Conservation (phyloP, 768 basidiomycete genomes). For the Lentinula sp. region DNA sequence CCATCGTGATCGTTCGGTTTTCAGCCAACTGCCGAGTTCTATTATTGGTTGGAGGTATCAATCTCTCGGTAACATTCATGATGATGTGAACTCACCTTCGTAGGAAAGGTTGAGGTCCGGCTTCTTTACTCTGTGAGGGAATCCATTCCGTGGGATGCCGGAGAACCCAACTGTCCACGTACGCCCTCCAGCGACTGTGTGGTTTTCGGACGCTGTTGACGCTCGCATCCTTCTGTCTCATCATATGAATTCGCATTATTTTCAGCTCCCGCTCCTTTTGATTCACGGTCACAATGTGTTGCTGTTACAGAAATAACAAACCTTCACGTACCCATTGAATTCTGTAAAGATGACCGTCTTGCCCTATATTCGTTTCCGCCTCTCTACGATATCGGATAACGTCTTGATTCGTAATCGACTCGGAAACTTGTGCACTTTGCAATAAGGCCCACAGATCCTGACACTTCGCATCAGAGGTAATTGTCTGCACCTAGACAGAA, state of each 20-base stretch:
- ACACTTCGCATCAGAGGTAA: constrained; percentile 77
- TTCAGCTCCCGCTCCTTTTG: constrained; percentile 47
- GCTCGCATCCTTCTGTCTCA: constrained; percentile 61
- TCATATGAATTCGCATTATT: constrained; percentile 54
- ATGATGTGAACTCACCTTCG: constrained; percentile 40
- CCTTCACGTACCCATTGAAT: constrained; percentile 66
- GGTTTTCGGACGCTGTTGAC: constrained; percentile 45
- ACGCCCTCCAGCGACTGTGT: constrained; percentile 63
- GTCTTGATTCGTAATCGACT: constrained; percentile 52
- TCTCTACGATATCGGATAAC: constrained; percentile 74
- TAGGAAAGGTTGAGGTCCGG: constrained; percentile 35
- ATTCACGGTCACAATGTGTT: background rate
- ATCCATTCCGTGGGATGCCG: constrained; percentile 69
- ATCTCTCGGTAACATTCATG: background rate
- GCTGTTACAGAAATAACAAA: constrained; percentile 8
- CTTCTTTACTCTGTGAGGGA: constrained; percentile 30
- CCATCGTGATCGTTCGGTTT: constrained; percentile 16
- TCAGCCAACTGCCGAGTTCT: constrained; percentile 16
- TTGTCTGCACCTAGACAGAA: constrained; percentile 70
- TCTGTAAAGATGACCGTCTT: constrained; percentile 72
- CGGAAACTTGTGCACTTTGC: constrained; percentile 52
- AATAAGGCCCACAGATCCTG: constrained; percentile 81
- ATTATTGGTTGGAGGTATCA: background rate
- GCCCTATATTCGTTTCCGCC: constrained; percentile 69
- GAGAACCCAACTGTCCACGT: constrained; percentile 69